Evolutionary conservation across 2,329 filamentous ascomycete species (phyloP), one percentile per base, ranked within the genome.

Genomic region (Elsinoe ampelina): DNA sequence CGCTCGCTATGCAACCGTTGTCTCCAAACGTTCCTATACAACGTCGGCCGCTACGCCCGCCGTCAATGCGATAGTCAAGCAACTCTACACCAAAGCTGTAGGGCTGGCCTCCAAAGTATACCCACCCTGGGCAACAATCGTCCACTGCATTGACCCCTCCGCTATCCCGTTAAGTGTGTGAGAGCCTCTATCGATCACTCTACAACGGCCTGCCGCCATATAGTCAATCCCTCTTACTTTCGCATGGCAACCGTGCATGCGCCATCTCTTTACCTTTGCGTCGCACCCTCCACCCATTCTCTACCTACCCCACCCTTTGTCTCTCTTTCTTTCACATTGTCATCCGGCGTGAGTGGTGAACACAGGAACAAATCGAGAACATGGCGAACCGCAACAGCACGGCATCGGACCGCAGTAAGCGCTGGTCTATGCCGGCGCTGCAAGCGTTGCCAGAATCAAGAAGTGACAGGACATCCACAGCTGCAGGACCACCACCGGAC

Each of bases 151-250:
- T 47, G 54, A 26, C 54, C 42, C 39, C 39, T 42, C 52, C 13
- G 26, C 54, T 26, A 11, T 32, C 20, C 54, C 54, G 54, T 56
- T 56, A 52, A 26, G 15, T 26, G 42, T 32, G 19, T 15, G 38
- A 26, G 34, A 45, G 54, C 54, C 54, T 56, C 54, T 56, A 56
- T 56, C 54, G 54, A 56, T 56, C 54, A 32, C 15, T 56, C 32
- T 32, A 20, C 39, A 56, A 56, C 54, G 54, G 48, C 30, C 22
- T 19, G 41, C 54, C 41, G 19, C 54, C 43, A 56, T 56, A 56
- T 56, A 56, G 54, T 47, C 41, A 56, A 41, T 56, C 12, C 26
- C 17, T 56, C 54, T 20, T 36, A 20, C 54, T 38, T 35, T 34
- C 19, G 54, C 54, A 56, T 56, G 41, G 54, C 54, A 56, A 56